Conservation (phyloP, 2,329 filamentous ascomycete genomes). For the Fusarium sororula region DNA sequence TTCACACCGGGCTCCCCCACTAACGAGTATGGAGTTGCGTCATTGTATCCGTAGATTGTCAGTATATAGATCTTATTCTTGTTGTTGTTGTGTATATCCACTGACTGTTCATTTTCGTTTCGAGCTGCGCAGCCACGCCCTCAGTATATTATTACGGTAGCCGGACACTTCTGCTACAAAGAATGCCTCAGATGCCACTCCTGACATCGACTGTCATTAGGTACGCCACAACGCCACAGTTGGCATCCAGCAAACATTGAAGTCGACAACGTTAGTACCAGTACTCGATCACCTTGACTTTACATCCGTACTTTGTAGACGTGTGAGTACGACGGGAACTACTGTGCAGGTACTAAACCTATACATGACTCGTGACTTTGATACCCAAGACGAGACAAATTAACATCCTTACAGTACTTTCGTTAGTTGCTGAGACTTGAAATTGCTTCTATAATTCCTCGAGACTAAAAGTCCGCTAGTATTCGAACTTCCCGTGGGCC, state of each 20-base stretch:
- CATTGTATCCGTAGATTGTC: neutral
- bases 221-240: conserved; percentile 25
- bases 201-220: neutral
- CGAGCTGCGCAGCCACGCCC: neutral
- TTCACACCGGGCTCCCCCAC: neutral
- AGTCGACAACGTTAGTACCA: neutral
- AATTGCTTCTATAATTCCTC: neutral
- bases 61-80: neutral
- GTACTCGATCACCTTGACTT: neutral
- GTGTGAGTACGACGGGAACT: neutral
- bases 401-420: neutral
- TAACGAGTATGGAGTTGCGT: neutral
- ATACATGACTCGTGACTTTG: neutral
- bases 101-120: neutral
- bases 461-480: neutral
- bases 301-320: neutral
- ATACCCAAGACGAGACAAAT: neutral
- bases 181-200: conserved; percentile 9
- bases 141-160: neutral
- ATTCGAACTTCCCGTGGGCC: conserved; percentile 14
- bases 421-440: neutral
- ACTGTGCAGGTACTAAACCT: too few relatives aligned
- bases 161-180: conserved; percentile 6
- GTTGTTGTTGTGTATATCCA: neutral
- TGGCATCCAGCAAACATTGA: neutral